Base-by-base conservation (phyloP, 108 stramenopile genomes). In the Schizochytrium sp. region DNA sequence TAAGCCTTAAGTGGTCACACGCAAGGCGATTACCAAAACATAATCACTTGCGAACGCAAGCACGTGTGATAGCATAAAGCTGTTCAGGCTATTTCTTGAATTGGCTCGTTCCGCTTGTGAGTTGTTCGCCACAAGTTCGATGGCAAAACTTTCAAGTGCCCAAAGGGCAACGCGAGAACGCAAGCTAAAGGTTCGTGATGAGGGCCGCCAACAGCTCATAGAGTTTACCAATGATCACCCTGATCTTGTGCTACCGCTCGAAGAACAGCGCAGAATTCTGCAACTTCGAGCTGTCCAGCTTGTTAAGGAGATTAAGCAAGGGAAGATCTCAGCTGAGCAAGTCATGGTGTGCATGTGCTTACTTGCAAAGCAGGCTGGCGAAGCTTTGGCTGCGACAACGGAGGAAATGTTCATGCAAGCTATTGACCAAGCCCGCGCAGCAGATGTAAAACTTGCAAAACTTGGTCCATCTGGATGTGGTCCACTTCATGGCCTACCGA, bases 331-430 rank as follows among this genome's bases (percentile, higher is more conserved):
- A 47, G 76, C 76, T 5, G 76, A 83, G 40, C 28, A 49, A 40
- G 76, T 83, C 50, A 83, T 83, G 76, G 28, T 83, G 15, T 55
- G 50, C 76, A 83, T 83, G 76, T 83, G 76, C 47, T n/a, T 40
- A 5, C 76, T 49, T 3, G 76, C 76, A 5, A 10, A 17, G 47
- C 76, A 53, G 28, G 47, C 50, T 13, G 76, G 76, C 8, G 15
- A 83, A 53, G 55, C 88, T 89, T 49, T 91, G 15, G 61, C 88
- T 12, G 73, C 83, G 72, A 90, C 91, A 15, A 92, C 92, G 12
- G 89, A 92, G 55, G 92, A 92, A 89, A 83, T 92, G n/a, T 92
- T 89, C 89, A 92, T 92, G 28, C 76, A 91, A 55, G 92, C 92
- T 41, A 17, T 92, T 7, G 56, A 38, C 10, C 50, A 46, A n/a